A percentile compares a stretch with the other conserved stretches of the same genome.
Evolutionary conservation across 164 flowering plant species (phyloP).

Genomic region (Magnolia kwangsiensis): DNA sequence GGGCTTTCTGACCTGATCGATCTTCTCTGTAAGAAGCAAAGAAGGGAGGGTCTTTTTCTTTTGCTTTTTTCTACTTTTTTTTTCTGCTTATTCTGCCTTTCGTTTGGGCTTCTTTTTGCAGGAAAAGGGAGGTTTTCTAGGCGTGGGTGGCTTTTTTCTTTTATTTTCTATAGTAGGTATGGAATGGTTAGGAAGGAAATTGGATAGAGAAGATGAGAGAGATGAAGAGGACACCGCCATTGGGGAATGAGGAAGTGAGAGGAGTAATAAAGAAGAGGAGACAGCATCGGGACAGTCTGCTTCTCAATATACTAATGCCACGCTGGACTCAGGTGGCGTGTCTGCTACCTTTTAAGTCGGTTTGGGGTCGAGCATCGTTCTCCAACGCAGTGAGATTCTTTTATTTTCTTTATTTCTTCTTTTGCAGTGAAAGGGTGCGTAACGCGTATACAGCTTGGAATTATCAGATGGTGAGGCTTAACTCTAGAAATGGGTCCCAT

Average conservation of each 20-base stretch:
- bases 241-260: background rate
- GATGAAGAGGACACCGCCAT: background rate
- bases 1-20: background rate
- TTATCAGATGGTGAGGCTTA: too few relatives aligned
- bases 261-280: background rate
- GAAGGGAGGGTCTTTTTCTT: background rate
- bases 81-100: background rate
- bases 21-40: background rate
- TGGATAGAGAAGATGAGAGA: background rate
- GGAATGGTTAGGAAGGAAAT: background rate
- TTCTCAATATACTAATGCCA: constrained; percentile 1
- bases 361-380: background rate
- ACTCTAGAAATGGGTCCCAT: too few relatives aligned
- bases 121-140: too few relatives aligned
- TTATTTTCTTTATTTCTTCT: background rate
- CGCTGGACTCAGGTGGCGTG: background rate
- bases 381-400: background rate
- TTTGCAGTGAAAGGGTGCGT: too few relatives aligned
- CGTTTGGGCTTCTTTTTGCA: background rate
- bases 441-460: too few relatives aligned
- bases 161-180: background rate
- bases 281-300: constrained; percentile 9
- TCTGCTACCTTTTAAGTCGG: background rate
- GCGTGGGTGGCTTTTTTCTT: too few relatives aligned
- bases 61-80: background rate